These are phyloP conservation scores for Pythium graminicola DNA, from an alignment of 352 stramenopile genomes.

Conservation along the genomic window DNA sequence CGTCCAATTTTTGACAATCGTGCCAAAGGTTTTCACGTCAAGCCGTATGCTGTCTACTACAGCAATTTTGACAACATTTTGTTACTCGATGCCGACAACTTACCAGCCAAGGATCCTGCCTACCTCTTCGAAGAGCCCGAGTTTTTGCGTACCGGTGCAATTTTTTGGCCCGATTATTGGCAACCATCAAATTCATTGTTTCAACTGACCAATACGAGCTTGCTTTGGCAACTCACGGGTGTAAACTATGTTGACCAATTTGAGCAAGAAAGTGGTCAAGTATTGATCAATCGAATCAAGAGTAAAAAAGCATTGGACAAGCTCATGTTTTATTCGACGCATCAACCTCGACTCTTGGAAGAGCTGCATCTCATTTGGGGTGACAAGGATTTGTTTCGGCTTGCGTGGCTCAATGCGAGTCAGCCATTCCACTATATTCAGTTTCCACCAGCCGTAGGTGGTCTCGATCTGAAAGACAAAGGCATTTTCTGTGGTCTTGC, in stretches of 20 bases:
- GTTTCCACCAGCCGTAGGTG: constrained; percentile 64
- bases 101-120: constrained; percentile 70
- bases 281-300: constrained; percentile 74
- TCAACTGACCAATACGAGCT: constrained; percentile 59
- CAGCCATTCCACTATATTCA: constrained; percentile 75
- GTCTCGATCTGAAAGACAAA: constrained; percentile 63
- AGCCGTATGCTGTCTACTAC: constrained; percentile 83
- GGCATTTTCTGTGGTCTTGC: constrained; percentile 75
- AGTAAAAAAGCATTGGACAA: constrained; percentile 73
- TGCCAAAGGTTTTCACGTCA: constrained; percentile 73
- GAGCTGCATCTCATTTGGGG: constrained; percentile 77
- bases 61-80: constrained; percentile 80
- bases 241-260: constrained; percentile 76
- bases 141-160: constrained; percentile 63
- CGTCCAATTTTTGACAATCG: constrained; percentile 72
- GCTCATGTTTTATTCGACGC: constrained; percentile 82
- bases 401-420: constrained; percentile 73
- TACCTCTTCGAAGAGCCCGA: constrained; percentile 80
- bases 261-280: constrained; percentile 82
- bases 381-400: constrained; percentile 82
- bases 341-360: constrained; percentile 61
- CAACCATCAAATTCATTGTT: constrained; percentile 78
- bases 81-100: constrained; percentile 77
- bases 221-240: constrained; percentile 73
- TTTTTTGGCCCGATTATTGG: constrained; percentile 87